phyloP scores from a whole-genome alignment of 1,284 basidiomycete species.

The Phlebopus sp. region DNA sequence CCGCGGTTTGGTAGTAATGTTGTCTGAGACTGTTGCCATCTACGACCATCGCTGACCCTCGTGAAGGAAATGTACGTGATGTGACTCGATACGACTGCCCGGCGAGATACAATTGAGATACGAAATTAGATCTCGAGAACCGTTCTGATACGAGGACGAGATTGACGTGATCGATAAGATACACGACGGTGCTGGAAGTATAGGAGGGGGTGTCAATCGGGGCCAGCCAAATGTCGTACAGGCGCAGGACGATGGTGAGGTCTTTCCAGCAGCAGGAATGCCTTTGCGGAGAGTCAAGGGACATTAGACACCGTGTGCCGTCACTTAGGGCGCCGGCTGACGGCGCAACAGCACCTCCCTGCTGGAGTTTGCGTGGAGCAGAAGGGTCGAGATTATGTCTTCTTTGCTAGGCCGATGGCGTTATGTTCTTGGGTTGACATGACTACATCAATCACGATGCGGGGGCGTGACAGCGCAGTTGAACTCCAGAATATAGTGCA shows the following conservation, averaged over 20 bases:
- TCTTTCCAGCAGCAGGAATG: not conserved
- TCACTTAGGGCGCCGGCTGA: constrained; percentile 11
- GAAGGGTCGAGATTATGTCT: constrained; percentile 3
- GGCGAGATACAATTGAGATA: not conserved
- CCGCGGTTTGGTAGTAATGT: constrained; percentile 27
- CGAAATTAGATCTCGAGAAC: constrained; percentile 21
- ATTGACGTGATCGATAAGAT: constrained; percentile 32
- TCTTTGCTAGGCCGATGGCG: constrained; percentile 7
- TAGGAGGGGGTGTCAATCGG: not conserved
- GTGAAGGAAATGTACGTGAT: not conserved
- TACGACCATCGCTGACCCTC: not conserved
- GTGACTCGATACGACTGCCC: not conserved
- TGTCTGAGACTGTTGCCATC: not conserved
- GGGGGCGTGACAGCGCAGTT: constrained; percentile 10
- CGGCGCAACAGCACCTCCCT: constrained; percentile 1
- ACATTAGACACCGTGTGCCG: constrained; percentile 14
- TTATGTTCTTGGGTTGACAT: constrained; percentile 23
- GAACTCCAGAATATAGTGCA: not conserved
- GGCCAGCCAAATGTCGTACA: not conserved
- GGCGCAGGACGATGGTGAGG: not conserved
- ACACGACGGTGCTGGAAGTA: constrained; percentile 19
- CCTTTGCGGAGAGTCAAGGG: not conserved
- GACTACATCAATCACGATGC: constrained; percentile 18
- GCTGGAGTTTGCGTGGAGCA: constrained; percentile 20
- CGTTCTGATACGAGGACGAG: constrained; percentile 14